Evolutionary conservation across 1,139 yeast species (phyloP).

Genomic region (Nematodospora anomalae): DNA sequence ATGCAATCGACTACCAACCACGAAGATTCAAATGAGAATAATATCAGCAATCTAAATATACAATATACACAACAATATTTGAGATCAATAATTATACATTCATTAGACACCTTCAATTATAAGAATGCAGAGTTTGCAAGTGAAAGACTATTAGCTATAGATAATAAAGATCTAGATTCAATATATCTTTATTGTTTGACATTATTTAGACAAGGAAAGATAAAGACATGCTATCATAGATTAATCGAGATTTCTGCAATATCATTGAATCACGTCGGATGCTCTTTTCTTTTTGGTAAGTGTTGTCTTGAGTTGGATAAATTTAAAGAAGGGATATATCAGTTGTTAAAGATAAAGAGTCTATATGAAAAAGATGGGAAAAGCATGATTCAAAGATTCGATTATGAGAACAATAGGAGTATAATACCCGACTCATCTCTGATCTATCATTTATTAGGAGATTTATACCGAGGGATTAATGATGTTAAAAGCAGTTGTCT

Average conservation of each 20-base stretch:
- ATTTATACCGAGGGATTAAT: conserved; percentile 57
- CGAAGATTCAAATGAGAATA: conserved; percentile 4
- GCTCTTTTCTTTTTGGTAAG: conserved; percentile 67
- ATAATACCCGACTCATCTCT: conserved; percentile 65
- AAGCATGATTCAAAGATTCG: conserved; percentile 21
- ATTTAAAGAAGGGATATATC: conserved; percentile 64
- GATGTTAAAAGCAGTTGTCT: conserved; percentile 66
- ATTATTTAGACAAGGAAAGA: conserved; percentile 53
- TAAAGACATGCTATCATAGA: conserved; percentile 58
- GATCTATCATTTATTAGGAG: conserved; percentile 68
- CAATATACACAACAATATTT: conserved; percentile 38
- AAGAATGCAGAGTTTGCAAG: conserved; percentile 79
- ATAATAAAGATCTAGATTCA: conserved; percentile 51
- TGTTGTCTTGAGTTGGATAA: conserved; percentile 59
- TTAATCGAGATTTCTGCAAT: conserved; percentile 31
- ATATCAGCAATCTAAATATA: conserved; percentile 6
- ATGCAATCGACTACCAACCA: conserved; percentile 4
- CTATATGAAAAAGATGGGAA: conserved; percentile 69
- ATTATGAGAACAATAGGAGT: conserved; percentile 36
- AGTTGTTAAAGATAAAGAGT: conserved; percentile 39
- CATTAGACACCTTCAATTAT: conserved; percentile 68
- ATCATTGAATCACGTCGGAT: conserved; percentile 64
- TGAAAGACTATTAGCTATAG: conserved; percentile 66
- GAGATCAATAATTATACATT: conserved; percentile 61
- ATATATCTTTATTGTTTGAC: conserved; percentile 65